Evolutionary conservation across 192 early-diverging fungal species (phyloP), one percentile per base, ranked within the genome.

Genomic region (Dimargaris verticillata): DNA sequence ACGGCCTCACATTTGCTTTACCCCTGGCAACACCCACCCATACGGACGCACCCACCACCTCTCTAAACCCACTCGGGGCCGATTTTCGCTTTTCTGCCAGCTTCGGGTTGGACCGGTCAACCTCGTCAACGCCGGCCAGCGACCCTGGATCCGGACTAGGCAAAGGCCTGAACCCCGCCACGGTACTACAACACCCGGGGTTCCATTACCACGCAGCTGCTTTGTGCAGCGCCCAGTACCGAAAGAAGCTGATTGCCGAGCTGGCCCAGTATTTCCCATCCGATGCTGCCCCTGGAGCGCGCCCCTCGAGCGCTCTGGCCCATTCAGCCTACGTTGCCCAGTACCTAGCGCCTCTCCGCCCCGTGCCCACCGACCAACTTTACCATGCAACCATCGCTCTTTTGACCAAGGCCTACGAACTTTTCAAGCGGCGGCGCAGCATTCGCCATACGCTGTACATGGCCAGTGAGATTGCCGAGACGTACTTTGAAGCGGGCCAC

Each of bases 391-490:
- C 87, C 7, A 89, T 93, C 60, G 88, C 91, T 59, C 66, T 93
- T 3, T 63, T 92, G n/a, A 92, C 89, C 7, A 90, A 90, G 63
- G 81, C 88, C n/a, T 93, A 93, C 61, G 91, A 93, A 50, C 82
- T 85, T 46, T 93, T 92, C 64, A 91, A 91, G 64, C 70, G 74
- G 49, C 67, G 83, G 28, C 82, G 81, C 44, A 70, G 72, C 47
- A 79, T 82, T 17, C 78, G 91, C 12, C 88, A 88, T 82, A 92
- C 89, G 0, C 66, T 91, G 2, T 92, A 80, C 61, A 67, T 93
- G 4, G 91, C 89, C 0, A 79, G 85, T 13, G 88, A 93, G 68
- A 93, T 93, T 63, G 91, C 91, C 9, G 81, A 85, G 2, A 78
- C 85, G 3, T 92, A 93, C 65, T 81, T 85, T 51, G 69, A 74